phyloP scores from a whole-genome alignment of 345 rosid species.

The Hibiscus trionum region DNA sequence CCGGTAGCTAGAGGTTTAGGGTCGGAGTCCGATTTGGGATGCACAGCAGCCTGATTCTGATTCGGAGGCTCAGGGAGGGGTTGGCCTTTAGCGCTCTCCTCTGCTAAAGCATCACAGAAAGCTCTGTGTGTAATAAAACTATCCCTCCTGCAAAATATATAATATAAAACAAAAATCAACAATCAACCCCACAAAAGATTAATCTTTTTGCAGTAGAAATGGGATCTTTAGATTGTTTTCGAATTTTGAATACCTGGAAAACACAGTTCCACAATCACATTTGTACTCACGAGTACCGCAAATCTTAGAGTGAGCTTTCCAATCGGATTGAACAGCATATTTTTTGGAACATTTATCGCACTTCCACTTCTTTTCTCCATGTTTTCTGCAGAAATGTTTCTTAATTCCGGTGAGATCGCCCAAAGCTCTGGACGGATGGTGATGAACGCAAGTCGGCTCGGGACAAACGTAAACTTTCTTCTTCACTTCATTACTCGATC shows the following conservation, averaged over 20 bases:
- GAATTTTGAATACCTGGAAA: slow-evolving; percentile 50
- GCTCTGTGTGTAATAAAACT: slow-evolving; percentile 93
- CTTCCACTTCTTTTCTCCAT: slow-evolving; percentile 94
- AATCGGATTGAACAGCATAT: slow-evolving; percentile 95
- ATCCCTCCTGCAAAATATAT: slow-evolving; percentile 53
- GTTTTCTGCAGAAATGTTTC: slow-evolving; percentile 96
- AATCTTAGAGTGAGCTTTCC: slow-evolving; percentile 94
- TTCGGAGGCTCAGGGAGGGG: slow-evolving; percentile 18
- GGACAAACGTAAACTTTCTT: slow-evolving; percentile 94
- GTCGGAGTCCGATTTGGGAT: slow-evolving; percentile 26
- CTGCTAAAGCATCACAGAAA: slow-evolving; percentile 87
- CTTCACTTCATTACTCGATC: slow-evolving; percentile 80
- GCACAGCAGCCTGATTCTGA: slow-evolving; percentile 13
- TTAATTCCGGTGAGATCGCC: slow-evolving; percentile 97
- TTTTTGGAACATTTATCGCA: slow-evolving; percentile 93
- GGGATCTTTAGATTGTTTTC: background rate
- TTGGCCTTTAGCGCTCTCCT: slow-evolving; percentile 58
- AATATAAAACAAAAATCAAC: slow-evolving; percentile 2
- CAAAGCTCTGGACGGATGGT: slow-evolving; percentile 77
- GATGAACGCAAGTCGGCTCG: slow-evolving; percentile 70
- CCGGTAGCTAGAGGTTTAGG: slow-evolving; percentile 22
- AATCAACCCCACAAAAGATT: slow-evolving; percentile 12
- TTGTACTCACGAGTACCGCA: slow-evolving; percentile 91
- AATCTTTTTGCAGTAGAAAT: background rate
- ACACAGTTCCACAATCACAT: slow-evolving; percentile 86